Conservation (phyloP, 129 eudicot species). For the Mikania micrantha region DNA sequence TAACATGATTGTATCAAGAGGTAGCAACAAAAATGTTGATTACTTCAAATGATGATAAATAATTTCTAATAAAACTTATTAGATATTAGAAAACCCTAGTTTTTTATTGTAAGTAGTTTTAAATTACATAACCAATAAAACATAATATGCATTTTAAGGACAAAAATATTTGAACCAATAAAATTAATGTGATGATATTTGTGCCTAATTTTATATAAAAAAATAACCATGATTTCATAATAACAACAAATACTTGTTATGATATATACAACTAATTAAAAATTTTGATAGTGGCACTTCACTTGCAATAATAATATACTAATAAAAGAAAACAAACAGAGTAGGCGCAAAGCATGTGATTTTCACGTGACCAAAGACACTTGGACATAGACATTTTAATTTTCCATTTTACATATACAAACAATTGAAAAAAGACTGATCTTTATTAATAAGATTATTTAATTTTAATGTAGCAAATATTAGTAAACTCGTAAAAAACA, state of each 20-base stretch:
- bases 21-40: too few relatives aligned
- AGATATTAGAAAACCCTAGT: too few relatives aligned
- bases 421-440: neutral
- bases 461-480: neutral
- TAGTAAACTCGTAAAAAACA: neutral
- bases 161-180: too few relatives aligned
- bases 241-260: neutral
- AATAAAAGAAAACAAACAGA: neutral
- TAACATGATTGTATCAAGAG: too few relatives aligned
- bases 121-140: too few relatives aligned
- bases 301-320: constrained; percentile 1
- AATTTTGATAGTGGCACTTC: constrained; percentile 14
- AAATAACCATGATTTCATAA: neutral
- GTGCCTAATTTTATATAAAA: neutral
- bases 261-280: neutral
- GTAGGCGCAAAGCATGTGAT: constrained; percentile 17
- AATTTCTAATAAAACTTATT: too few relatives aligned
- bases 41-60: too few relatives aligned
- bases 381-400: constrained; percentile 11
- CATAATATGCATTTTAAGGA: too few relatives aligned
- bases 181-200: neutral
- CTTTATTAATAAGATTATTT: neutral
- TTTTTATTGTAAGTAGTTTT: too few relatives aligned
- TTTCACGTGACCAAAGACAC: constrained; percentile 32
- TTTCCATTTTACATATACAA: neutral